Evolutionary conservation across 2,329 filamentous ascomycete species (phyloP), one percentile per base, ranked within the genome.

Genomic region (Colletotrichum plurivorum): DNA sequence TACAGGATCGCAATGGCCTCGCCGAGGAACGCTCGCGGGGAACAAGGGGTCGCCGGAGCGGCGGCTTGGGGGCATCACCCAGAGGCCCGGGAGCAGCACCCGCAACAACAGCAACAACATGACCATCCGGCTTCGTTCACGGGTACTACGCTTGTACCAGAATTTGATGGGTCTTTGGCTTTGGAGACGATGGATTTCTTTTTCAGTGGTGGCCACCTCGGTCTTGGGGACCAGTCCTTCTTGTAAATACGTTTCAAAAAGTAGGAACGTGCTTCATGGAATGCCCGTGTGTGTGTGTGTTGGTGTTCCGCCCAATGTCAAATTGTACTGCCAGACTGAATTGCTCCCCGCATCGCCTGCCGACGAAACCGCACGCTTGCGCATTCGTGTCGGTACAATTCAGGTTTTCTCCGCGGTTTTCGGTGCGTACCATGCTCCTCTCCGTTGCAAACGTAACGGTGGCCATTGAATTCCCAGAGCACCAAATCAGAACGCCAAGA

Each of bases 171-270:
- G 4, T 56, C 67, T n/a, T 51, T 65, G 5, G 46, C 65, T 22
- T 39, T 69, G 36, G 67, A 69, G 31, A 69, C 63, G 55, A 69
- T 69, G 36, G 67, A 66, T 31, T 61, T 61, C 36, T 69, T 69
- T 31, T 69, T 69, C 45, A 69, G 63, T 16, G 67, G 67, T 5
- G 67, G 67, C 22, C 67, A 69, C 36, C 67, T 69, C 12, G 63
- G 63, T 48, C 67, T 69, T n/a, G 67, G 62, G n/a, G 67, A 69
- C 25, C 55, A 65, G 10, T 69, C 65, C 6, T 65, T 67, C 67
- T 69, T 61, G n/a, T 69, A 45, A 65, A 52, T 51, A 31, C 45
- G 57, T 55, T 54, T 56, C 46, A 54, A 36, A 54, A 45, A 62
- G 22, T 13, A 27, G 16, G n/a, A 39, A 45, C 59, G 36, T 25